Conservation (phyloP, 192 early-diverging fungal species). For the Fimicolochytrium jonesii region DNA sequence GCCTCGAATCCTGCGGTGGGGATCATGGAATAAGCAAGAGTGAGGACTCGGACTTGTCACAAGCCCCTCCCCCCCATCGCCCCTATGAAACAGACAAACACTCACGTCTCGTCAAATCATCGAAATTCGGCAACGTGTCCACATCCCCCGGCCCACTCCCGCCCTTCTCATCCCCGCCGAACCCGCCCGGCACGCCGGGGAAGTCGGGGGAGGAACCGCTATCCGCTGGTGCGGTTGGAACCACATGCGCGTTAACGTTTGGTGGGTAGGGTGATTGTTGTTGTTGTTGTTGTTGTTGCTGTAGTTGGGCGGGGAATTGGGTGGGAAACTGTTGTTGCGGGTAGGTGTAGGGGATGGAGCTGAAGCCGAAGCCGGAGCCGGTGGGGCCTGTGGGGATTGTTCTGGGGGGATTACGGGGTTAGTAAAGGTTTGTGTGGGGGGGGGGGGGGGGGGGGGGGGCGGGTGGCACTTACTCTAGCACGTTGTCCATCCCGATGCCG, state of each 20-base stretch:
- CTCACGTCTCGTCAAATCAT: conserved; percentile 64
- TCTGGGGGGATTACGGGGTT: background rate
- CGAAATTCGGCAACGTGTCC: conserved; percentile 61
- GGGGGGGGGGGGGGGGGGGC: background rate
- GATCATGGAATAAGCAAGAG: no score
- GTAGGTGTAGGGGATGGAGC: conserved; percentile 20
- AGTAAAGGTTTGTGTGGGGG: background rate
- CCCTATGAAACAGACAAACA: no score
- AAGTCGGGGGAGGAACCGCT: conserved; percentile 9
- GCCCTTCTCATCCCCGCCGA: background rate
- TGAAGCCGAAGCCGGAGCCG: no score
- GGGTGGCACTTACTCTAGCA: background rate
- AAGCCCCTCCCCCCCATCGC: no score
- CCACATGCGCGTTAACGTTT: background rate
- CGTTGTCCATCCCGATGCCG: background rate
- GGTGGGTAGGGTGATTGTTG: background rate
- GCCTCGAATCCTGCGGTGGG: conserved; percentile 57
- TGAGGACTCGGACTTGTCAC: no score
- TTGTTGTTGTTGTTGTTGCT: conserved; percentile 11
- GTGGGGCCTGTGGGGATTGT: background rate
- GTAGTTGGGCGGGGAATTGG: conserved; percentile 3
- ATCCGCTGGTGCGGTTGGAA: background rate
- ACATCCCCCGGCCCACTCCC: conserved; percentile 23
- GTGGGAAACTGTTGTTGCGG: conserved; percentile 7
- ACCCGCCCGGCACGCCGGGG: background rate